Conservation (phyloP, 2,329 filamentous ascomycete species). For the Alternaria sp. region DNA sequence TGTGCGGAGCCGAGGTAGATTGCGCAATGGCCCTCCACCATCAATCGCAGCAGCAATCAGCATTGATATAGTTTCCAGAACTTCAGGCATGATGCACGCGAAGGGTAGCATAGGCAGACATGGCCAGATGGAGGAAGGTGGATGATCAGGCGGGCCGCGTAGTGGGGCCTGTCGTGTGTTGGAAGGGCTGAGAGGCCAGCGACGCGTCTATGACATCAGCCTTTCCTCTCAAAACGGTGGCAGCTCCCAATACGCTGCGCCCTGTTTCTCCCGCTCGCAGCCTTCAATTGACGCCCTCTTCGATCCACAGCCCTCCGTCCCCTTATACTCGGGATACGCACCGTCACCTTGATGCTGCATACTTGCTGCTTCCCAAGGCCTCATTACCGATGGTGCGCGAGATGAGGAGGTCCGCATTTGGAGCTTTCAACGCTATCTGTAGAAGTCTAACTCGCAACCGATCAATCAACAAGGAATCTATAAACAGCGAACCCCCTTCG, state of each 20-base stretch:
- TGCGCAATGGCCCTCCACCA: neutral
- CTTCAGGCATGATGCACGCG: neutral
- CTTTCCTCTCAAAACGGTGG: neutral
- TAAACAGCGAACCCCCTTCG: neutral
- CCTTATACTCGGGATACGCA: neutral
- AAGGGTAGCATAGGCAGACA: neutral
- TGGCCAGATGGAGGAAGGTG: neutral
- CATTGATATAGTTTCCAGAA: neutral
- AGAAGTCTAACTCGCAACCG: neutral
- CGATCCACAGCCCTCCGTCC: neutral
- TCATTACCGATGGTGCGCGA: too few relatives aligned
- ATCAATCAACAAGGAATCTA: neutral
- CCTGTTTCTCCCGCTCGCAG: neutral
- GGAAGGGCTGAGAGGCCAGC: neutral
- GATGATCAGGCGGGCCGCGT: constrained; percentile 1
- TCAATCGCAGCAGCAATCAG: neutral
- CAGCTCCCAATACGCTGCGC: neutral
- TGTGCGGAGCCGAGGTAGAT: neutral
- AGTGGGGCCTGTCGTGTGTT: neutral
- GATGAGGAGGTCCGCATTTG: neutral
- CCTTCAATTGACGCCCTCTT: neutral
- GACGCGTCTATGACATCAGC: neutral
- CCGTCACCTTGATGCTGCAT: neutral
- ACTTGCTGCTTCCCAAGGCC: neutral
- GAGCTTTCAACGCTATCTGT: neutral